A percentile compares a stretch with the other conserved stretches of the same genome.
phyloP scores from a whole-genome alignment of 768 basidiomycete species.

The Trametes maxima region DNA sequence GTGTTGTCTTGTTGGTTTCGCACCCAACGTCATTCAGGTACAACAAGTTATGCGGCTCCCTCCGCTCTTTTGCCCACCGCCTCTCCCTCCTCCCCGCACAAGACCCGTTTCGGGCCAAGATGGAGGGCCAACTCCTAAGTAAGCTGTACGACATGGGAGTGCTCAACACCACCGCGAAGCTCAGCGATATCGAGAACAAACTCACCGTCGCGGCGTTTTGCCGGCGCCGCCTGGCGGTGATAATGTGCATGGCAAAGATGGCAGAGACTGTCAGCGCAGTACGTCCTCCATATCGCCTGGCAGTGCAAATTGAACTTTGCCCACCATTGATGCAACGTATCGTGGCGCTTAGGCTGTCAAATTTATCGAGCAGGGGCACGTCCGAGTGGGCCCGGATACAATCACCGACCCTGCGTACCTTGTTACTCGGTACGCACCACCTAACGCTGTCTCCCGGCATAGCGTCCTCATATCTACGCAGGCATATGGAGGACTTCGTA shows the following conservation, averaged over 20 bases:
- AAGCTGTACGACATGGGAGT: slow-evolving; percentile 99
- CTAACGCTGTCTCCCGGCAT: slow-evolving; percentile 1
- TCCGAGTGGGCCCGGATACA: slow-evolving; percentile 94
- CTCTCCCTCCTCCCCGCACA: slow-evolving; percentile 84
- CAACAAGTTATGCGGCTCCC: slow-evolving; percentile 91
- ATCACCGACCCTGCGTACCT: slow-evolving; percentile 96
- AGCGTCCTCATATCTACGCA: slow-evolving; percentile 32
- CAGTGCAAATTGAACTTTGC: not conserved
- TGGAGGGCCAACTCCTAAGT: slow-evolving; percentile 85
- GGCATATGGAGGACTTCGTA: slow-evolving; percentile 99
- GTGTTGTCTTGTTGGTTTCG: not conserved
- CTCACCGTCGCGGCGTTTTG: slow-evolving; percentile 96
- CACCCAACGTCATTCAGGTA: slow-evolving; percentile 51
- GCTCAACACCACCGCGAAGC: slow-evolving; percentile 81
- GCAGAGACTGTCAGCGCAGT: slow-evolving; percentile 93
- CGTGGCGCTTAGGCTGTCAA: slow-evolving; percentile 72
- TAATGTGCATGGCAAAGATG: slow-evolving; percentile 94
- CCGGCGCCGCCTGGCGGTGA: slow-evolving; percentile 86
- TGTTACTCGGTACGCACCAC: slow-evolving; percentile 69
- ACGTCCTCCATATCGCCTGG: slow-evolving; percentile 36
- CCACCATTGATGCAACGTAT: slow-evolving; percentile 17
- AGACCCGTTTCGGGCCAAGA: slow-evolving; percentile 83
- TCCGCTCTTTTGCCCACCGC: slow-evolving; percentile 85
- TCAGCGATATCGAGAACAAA: slow-evolving; percentile 92
- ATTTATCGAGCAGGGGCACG: slow-evolving; percentile 98